A percentile compares a stretch with the other conserved stretches of the same genome.
These are phyloP conservation scores for Cichorium intybus DNA, from an alignment of 140 eudicot genomes.

Conservation along the genomic window DNA sequence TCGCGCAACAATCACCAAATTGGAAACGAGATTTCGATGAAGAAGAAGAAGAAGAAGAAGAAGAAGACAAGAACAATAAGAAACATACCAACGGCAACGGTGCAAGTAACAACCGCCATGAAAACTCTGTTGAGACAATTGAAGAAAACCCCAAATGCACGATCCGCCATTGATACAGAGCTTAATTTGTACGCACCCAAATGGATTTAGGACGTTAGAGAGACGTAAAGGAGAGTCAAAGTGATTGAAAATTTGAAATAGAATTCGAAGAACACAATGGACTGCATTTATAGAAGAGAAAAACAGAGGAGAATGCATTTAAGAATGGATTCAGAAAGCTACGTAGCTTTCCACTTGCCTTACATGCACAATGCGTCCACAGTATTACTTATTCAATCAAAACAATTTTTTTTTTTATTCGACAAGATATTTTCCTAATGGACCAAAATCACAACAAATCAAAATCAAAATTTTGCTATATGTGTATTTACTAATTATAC, in stretches of 20 bases:
- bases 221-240: neutral
- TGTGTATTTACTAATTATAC: neutral
- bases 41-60: neutral
- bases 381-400: neutral
- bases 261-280: neutral
- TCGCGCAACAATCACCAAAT: neutral
- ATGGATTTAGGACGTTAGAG: neutral
- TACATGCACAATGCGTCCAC: slow-evolving; percentile 33
- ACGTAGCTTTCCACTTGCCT: slow-evolving; percentile 41
- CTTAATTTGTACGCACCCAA: neutral
- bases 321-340: slow-evolving; percentile 28
- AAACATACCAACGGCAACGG: slow-evolving; percentile 23
- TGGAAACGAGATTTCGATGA: neutral
- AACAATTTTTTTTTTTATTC: neutral
- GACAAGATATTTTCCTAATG: neutral
- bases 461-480: neutral
- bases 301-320: slow-evolving; percentile 27
- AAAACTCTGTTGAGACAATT: slow-evolving; percentile 10
- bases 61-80: neutral
- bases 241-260: neutral
- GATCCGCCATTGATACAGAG: slow-evolving; percentile 20
- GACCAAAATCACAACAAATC: neutral
- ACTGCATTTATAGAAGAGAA: slow-evolving; percentile 22
- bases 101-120: slow-evolving; percentile 24
- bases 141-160: slow-evolving; percentile 3